Evolutionary conservation across 192 early-diverging fungal genomes (phyloP).

Genomic region (Linnemannia elongata): DNA sequence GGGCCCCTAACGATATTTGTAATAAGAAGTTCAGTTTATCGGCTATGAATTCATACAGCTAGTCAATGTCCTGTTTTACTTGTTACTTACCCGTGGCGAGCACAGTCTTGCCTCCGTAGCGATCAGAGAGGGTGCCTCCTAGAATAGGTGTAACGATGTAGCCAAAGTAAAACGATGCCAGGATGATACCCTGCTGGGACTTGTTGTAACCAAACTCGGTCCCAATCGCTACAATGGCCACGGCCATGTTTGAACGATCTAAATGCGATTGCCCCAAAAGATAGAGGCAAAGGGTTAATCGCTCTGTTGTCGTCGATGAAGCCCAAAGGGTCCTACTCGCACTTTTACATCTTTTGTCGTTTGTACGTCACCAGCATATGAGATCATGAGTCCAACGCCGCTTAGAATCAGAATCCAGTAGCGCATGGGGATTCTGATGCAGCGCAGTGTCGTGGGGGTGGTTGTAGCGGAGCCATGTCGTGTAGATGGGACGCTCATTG

Average conservation of each 20-base stretch:
- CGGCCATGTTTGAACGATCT: constrained; percentile 60
- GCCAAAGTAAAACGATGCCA: constrained; percentile 55
- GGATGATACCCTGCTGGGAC: constrained; percentile 40
- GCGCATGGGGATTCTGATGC: constrained; percentile 32
- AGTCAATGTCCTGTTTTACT: background rate
- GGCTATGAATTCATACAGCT: background rate
- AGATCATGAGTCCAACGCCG: constrained; percentile 42
- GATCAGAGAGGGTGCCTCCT: constrained; percentile 56
- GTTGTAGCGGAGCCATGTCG: background rate
- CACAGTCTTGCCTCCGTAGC: constrained; percentile 52
- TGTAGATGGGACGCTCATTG: background rate
- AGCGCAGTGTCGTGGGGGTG: background rate
- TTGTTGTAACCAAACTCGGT: constrained; percentile 45
- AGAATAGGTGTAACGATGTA: constrained; percentile 54
- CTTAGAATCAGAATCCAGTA: constrained; percentile 37
- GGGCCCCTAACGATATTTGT: constrained; percentile 33
- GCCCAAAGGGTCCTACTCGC: background rate
- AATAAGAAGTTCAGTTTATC: background rate
- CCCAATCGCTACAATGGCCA: constrained; percentile 56
- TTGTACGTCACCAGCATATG: constrained; percentile 36
- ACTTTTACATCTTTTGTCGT: background rate
- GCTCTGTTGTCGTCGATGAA: background rate
- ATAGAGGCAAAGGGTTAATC: background rate
- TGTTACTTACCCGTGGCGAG: constrained; percentile 45
- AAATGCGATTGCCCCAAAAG: background rate